Evolutionary conservation across 768 basidiomycete species (phyloP), one percentile per base, ranked within the genome.

Genomic region (Boletellus sp.): DNA sequence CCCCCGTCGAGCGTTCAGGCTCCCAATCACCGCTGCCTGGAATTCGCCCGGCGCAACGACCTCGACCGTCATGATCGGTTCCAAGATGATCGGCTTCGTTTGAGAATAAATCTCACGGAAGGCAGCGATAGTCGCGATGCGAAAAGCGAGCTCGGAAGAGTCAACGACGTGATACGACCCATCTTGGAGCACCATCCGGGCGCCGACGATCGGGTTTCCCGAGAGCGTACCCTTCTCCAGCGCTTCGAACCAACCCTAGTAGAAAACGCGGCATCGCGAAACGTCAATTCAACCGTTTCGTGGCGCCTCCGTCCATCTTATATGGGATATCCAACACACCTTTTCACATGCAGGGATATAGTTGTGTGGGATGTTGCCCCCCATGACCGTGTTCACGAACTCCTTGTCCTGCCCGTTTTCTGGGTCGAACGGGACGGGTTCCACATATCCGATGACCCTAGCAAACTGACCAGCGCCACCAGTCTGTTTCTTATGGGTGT

Each of bases 11-110:
- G 86, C 81, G 66, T 96, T 99, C 57, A 99, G 70, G 11, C 91
- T 91, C 26, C 95, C 94, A 62, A 98, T 96, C 49, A 99, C 96
- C 50, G 79, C 65, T 78, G 88, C 87, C 68, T 99, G 96, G 79
- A 98, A 99, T 65, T 99, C 96, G 12, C 81, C 77, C 3, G 96
- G 96, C 1, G 95, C 94, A 34, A 97, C 86, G 23, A 98, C 91
- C 62, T 99, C 95, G 33, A 99, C 95, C 15, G 81, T 90, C 95
- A 99, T 99, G 71, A 98, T 87, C n/a, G 95, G 95, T 66, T 99
- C 95, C 35, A 99, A 72, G 48, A 99, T 86, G 45, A 91, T 84
- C 0, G 91, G 84, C 45, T 74, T 75, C 39, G 90, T 85, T 55
- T 78, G 78, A 55, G 76, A 74, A 76, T 88, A 98, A 4, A 85